Evolutionary conservation across 257 asterid genomes (phyloP).

Genomic region (Capsicum rhomboideum): DNA sequence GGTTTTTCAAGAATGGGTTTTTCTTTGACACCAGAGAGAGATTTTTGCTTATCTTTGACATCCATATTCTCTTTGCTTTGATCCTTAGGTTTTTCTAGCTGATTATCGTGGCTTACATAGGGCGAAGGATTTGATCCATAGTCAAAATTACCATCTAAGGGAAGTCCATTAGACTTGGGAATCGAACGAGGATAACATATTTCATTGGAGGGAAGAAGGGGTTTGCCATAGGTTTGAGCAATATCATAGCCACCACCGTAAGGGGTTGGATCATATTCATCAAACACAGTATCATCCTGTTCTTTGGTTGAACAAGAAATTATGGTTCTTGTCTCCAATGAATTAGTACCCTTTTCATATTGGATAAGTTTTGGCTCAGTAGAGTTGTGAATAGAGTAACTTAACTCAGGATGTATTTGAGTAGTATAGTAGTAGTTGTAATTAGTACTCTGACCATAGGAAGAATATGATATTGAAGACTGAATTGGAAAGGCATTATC

Average conservation of each 20-base stretch:
- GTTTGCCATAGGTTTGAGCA: slow-evolving; percentile 51
- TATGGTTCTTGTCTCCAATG: slow-evolving; percentile 21
- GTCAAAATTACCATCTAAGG: slow-evolving; percentile 6
- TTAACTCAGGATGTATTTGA: slow-evolving; percentile 6
- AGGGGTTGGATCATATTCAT: slow-evolving; percentile 68
- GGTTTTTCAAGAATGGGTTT: slow-evolving; percentile 8
- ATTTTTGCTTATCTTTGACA: slow-evolving; percentile 1
- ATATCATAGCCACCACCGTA: slow-evolving; percentile 72
- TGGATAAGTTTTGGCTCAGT: slow-evolving; percentile 28
- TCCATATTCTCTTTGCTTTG: slow-evolving; percentile 5
- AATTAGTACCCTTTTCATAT: slow-evolving; percentile 14
- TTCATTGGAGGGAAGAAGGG: slow-evolving; percentile 64
- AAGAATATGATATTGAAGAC: slow-evolving; percentile 1
- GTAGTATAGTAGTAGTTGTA: slow-evolving; percentile 6
- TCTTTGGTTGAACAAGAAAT: slow-evolving; percentile 27
- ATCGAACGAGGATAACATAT: slow-evolving; percentile 56
- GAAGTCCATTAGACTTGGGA: slow-evolving; percentile 7
- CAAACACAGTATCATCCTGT: slow-evolving; percentile 31
- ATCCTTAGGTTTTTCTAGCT: slow-evolving; percentile 4
- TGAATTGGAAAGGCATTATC: slow-evolving; percentile 12
- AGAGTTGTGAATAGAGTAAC: slow-evolving; percentile 15
- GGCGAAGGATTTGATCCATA: slow-evolving; percentile 39
- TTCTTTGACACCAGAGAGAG: slow-evolving; percentile 2
- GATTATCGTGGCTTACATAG: slow-evolving; percentile 19
- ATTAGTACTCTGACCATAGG: slow-evolving; percentile 1